Evolutionary conservation across 1,284 basidiomycete species (phyloP), one percentile per base, ranked within the genome.

Genomic region (Leucoagaricus sp.): DNA sequence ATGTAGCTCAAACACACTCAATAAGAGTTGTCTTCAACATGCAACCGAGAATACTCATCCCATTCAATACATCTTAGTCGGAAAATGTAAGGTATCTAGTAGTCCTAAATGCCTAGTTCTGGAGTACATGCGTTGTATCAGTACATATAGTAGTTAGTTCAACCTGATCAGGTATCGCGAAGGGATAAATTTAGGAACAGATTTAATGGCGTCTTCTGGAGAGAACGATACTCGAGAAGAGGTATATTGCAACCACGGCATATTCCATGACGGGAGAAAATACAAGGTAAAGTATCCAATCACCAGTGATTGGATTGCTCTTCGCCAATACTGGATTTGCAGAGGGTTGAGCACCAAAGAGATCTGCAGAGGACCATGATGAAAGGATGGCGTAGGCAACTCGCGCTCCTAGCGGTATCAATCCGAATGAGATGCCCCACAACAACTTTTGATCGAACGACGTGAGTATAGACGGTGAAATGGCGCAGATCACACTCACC

Each of bases 241-340:
- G 65, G 65, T 84, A 87, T 50, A 84, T 71, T 41, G 73, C 53
- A 48, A 75, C 73, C 17, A 78, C 73, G n/a, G 75, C 65, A 60
- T 75, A 83, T 66, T 88, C 86, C 78, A 81, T 81, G 44, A 86
- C 58, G 38, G 84, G 72, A 8, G 78, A 77, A 73, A 87, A 78
- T 51, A 78, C 66, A 31, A 86, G 73, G 64, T 78, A 87, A 58
- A 79, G 63, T 48, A 78, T 67, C 81, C 81, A 86, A 57, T 78
- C 68, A 28, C 84, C 83, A 5, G 75, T 79, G 31, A 79, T 60
- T 46, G 79, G 72, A 61, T 83, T 82, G 65, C 86, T 81, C 61
- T 78, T 75, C 40, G 76, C 73, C 3, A 87, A 71, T 12, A 69
- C 69, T 3, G 72, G 63, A 60, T 78, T 79, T 13, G 69, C 59